Evolutionary conservation across 208 protist genomes (phyloP), one percentile per base, ranked within the genome.

Genomic region (Paratrypanosoma confusum): DNA sequence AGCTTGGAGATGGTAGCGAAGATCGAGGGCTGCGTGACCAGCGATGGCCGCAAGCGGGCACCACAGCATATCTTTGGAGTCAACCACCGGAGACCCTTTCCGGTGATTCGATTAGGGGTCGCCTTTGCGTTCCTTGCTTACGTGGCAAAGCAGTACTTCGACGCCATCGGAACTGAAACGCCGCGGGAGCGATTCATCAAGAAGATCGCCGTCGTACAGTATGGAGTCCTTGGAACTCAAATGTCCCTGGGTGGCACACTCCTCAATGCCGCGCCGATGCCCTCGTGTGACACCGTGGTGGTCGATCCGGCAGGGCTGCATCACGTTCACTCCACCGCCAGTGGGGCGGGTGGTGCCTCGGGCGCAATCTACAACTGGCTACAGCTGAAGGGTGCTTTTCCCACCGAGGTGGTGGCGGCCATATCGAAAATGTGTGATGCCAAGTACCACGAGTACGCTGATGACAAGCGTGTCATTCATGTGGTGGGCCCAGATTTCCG

Each of bases 321-420:
- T 45, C 39, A 71, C 25, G 63, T 90, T 39, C 73, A 84, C 40
- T 74, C 64, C 23, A 67, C 62, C 8, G 67, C 65, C 13, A 60
- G 59, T 26, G 47, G 51, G 26, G 80, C 71, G 3, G 65, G 45
- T 1, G 84, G 80, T 14, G 81, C 84, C 5, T 80, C 84, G 0
- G 68, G 75, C 14, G 76, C 79, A 2, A 89, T 93, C 38, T 90
- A 90, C 70, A 84, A 84, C 36, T 88, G 78, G 80, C 48, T 86
- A 16, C 66, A 75, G 4, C 61, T 84, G 14, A 57, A 60, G 29
- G 70, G 60, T n/a, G 48, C 39, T 14, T 84, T 90, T 47, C 77
- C 76, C 0, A 52, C 71, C 31, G 75, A 86, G 18, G 71, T 89
- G 11, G 68, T 75, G 38, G 60, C 74, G 28, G 53, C 69, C 11